Conservation (phyloP, 208 protist species). For the Leishmania gerbilli region DNA sequence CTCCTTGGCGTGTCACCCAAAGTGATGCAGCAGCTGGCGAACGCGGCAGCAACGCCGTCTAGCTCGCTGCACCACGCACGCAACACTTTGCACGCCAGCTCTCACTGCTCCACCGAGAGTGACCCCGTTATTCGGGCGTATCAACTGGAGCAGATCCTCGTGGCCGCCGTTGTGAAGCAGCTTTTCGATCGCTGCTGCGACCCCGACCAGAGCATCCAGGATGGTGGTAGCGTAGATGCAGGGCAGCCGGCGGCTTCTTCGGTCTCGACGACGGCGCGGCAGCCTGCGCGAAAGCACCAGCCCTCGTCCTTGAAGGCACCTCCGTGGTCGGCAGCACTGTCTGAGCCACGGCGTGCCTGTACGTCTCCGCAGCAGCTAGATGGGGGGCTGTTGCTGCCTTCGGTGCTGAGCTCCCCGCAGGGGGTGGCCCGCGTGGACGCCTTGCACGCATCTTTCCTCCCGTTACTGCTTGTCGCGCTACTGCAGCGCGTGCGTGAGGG, state of each 20-base stretch:
- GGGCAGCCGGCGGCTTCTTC: not conserved
- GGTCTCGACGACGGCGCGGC: not conserved
- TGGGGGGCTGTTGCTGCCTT: not conserved
- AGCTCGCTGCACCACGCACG: not conserved
- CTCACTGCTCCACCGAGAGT: not conserved
- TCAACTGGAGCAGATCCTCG: not conserved
- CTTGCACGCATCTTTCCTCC: conserved; percentile 21
- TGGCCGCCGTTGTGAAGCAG: not conserved
- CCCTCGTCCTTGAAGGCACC: conserved; percentile 4
- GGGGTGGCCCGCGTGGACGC: conserved; percentile 24
- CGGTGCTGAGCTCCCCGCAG: conserved; percentile 4
- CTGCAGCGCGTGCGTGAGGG: conserved; percentile 1
- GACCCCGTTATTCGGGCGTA: not conserved
- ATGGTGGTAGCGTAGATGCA: too few species aligned
- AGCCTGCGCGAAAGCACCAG: not conserved
- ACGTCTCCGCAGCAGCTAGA: not conserved
- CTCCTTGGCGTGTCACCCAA: conserved; percentile 10
- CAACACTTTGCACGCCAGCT: not conserved
- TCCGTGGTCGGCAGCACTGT: conserved; percentile 10
- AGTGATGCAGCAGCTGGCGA: not conserved
- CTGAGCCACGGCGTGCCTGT: not conserved
- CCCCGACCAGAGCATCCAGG: not conserved
- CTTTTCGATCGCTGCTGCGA: not conserved
- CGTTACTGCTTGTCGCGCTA: conserved; percentile 15
- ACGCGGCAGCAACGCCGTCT: not conserved